Percentiles rank a stretch among this genome's conserved stretches.
These are phyloP conservation scores for Hordeum vulgare DNA, from an alignment of 176 grass and related monocot species.

Conservation along the genomic window MorexV3_pseudomolecules_assembly NC_058524.1:194086784-194087283, in stretches of 20 bases:
- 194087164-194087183: background rate
- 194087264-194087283: too few species aligned
- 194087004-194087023: slow-evolving; percentile 40
- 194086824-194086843: slow-evolving; percentile 3
- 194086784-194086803: background rate
- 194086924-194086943: background rate
- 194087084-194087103: slow-evolving; percentile 9
- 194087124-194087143: background rate
- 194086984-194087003: slow-evolving; percentile 6
- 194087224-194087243: too few species aligned
- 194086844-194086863: slow-evolving; percentile 26
- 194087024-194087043: slow-evolving; percentile 43
- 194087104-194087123: background rate
- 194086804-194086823: slow-evolving; percentile 8
- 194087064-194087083: slow-evolving; percentile 10
- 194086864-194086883: slow-evolving; percentile 17
- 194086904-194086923: background rate
- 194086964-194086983: slow-evolving; percentile 12
- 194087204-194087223: background rate
- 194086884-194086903: slow-evolving; percentile 23
- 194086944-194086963: background rate
- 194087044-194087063: slow-evolving; percentile 8
- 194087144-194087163: background rate
- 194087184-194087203: background rate
- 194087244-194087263: too few species aligned